Evolutionary conservation across 2,329 filamentous ascomycete species (phyloP).

Genomic region (Chaetomium sp.): DNA sequence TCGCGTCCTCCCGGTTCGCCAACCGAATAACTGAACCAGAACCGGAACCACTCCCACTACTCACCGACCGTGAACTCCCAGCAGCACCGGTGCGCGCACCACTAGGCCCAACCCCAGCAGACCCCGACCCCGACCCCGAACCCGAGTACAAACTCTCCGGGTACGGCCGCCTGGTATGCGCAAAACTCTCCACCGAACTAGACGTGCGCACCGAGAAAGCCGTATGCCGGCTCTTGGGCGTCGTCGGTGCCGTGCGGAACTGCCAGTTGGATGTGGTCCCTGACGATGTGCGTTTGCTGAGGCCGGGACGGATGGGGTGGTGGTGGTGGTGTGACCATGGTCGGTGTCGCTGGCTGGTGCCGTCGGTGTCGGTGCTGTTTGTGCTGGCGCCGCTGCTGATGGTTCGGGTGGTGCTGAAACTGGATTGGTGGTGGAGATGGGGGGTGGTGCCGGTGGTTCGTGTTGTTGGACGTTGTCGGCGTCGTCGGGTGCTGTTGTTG

Average conservation of each 20-base stretch:
- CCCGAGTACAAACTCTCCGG: slow-evolving; percentile 33
- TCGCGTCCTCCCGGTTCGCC: slow-evolving; percentile 16
- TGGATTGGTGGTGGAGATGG: not conserved
- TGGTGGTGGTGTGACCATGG: slow-evolving; percentile 29
- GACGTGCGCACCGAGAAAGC: slow-evolving; percentile 30
- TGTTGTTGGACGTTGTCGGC: too few relatives aligned
- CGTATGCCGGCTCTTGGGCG: slow-evolving; percentile 39
- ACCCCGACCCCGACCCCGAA: slow-evolving; percentile 33
- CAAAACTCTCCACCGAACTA: slow-evolving; percentile 31
- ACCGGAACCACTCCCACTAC: too few relatives aligned
- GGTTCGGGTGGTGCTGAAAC: not conserved
- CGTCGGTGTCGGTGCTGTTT: slow-evolving; percentile 7
- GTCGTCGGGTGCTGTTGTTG: too few relatives aligned
- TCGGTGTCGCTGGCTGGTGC: slow-evolving; percentile 14
- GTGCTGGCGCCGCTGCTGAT: not conserved
- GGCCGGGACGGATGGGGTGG: slow-evolving; percentile 22
- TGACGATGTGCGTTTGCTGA: slow-evolving; percentile 34
- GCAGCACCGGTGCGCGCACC: too few relatives aligned
- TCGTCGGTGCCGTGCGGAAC: slow-evolving; percentile 50
- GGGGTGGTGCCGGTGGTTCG: too few relatives aligned
- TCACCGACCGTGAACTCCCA: too few relatives aligned
- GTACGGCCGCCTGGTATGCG: slow-evolving; percentile 38
- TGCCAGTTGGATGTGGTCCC: slow-evolving; percentile 34
- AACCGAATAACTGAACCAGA: slow-evolving; percentile 20
- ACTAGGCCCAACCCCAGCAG: slow-evolving; percentile 14